Evolutionary conservation across 2,329 filamentous ascomycete genomes (phyloP).

Genomic region (Lecanicillium sp.): DNA sequence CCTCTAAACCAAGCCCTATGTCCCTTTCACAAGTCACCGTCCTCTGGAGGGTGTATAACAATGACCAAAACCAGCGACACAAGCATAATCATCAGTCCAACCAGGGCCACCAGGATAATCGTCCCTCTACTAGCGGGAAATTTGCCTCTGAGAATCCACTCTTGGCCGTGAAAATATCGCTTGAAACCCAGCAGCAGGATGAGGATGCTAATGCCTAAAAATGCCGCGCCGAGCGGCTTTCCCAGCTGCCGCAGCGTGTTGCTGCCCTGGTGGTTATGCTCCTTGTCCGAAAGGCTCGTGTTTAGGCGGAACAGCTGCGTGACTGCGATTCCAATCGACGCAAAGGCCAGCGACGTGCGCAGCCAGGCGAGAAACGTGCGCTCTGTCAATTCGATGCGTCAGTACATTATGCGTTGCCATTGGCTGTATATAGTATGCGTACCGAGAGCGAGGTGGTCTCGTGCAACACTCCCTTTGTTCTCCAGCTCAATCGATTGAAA

Average conservation of each 20-base stretch:
- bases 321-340: slow-evolving; percentile 74
- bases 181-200: slow-evolving; percentile 71
- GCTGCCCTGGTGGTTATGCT: slow-evolving; percentile 20
- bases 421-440: slow-evolving; percentile 12
- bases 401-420: not conserved
- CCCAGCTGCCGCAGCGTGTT: slow-evolving; percentile 53
- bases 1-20: not conserved
- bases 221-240: slow-evolving; percentile 68
- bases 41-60: slow-evolving; percentile 36
- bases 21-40: not conserved
- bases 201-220: slow-evolving; percentile 67
- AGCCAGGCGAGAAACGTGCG: slow-evolving; percentile 82
- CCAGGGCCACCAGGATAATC: slow-evolving; percentile 59
- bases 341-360: slow-evolving; percentile 72
- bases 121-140: slow-evolving; percentile 73
- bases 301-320: slow-evolving; percentile 82
- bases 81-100: slow-evolving; percentile 57
- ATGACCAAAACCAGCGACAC: slow-evolving; percentile 52
- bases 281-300: slow-evolving; percentile 42
- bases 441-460: slow-evolving; percentile 78
- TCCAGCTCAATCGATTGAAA: slow-evolving; percentile 66
- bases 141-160: slow-evolving; percentile 73
- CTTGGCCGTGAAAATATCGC: slow-evolving; percentile 69
- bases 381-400: slow-evolving; percentile 41
- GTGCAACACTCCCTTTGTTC: slow-evolving; percentile 77